phyloP scores from a whole-genome alignment of 345 rosid species.

The Turritis glabra region DNA sequence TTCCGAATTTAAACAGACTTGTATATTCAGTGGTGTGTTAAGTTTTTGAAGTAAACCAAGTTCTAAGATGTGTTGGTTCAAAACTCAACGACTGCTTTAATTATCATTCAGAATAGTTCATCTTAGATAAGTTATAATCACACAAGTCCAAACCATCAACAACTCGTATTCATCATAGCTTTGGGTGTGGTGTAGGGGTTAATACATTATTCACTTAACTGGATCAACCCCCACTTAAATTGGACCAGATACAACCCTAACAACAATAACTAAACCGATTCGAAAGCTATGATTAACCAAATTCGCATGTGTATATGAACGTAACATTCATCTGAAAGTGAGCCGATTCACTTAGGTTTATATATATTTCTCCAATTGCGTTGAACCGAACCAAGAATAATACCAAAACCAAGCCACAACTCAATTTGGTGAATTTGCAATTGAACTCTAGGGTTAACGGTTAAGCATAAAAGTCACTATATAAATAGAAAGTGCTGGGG shows the following conservation, averaged over 20 bases:
- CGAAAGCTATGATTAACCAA: not conserved
- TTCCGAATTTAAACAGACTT: not conserved
- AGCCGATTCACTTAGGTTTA: not conserved
- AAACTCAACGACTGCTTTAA: not conserved
- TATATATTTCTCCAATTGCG: not conserved
- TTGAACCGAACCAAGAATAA: not conserved
- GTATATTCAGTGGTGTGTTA: not conserved
- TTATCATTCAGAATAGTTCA: not conserved
- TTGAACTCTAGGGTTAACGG: not conserved
- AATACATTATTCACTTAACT: not conserved
- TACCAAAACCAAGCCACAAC: not conserved
- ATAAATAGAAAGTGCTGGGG: not conserved
- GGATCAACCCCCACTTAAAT: not conserved
- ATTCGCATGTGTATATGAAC: not conserved
- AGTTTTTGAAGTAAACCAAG: not conserved
- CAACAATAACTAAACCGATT: not conserved
- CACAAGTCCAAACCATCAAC: not conserved
- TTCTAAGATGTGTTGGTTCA: slow-evolving; percentile 20
- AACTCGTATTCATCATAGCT: not conserved
- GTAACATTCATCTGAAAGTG: not conserved
- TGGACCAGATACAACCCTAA: not conserved
- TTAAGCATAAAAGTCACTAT: not conserved
- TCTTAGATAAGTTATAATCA: no score
- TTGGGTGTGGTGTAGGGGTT: not conserved
- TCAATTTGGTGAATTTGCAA: not conserved